A percentile compares a stretch with the other conserved stretches of the same genome.
These are phyloP conservation scores for Stellera chamaejasme DNA, from an alignment of 345 rosid genomes.

Conservation along the genomic window DNA sequence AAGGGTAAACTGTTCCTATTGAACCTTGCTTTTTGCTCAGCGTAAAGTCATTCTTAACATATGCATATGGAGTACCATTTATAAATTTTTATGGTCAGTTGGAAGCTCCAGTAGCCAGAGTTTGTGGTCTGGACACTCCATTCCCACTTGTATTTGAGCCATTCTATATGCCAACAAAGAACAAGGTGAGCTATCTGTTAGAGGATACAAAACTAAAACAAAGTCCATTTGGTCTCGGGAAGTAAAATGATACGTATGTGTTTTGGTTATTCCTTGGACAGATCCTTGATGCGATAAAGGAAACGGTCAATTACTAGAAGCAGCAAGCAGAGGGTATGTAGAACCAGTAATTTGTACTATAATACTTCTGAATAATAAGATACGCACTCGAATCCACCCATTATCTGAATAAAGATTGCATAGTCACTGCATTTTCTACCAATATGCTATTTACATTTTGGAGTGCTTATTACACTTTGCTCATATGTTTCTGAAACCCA, in stretches of 20 bases:
- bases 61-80: too few relatives aligned
- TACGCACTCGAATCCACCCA: too few relatives aligned
- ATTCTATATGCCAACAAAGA: constrained; percentile 82
- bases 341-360: too few relatives aligned
- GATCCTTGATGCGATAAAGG: constrained; percentile 77
- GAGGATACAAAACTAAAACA: neutral
- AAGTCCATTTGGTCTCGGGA: neutral
- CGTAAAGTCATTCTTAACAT: neutral
- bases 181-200: constrained; percentile 32
- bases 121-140: constrained; percentile 90
- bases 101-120: constrained; percentile 80
- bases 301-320: constrained; percentile 58
- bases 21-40: neutral
- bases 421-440: too few relatives aligned
- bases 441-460: too few relatives aligned
- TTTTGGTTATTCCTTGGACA: constrained; percentile 21
- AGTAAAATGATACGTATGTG: neutral
- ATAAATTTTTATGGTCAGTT: constrained; percentile 33
- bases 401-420: too few relatives aligned
- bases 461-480: too few relatives aligned
- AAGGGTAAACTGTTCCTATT: constrained; percentile 30
- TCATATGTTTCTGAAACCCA: too few relatives aligned
- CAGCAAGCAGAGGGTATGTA: too few relatives aligned
- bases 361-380: too few relatives aligned
- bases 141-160: constrained; percentile 93